These are phyloP conservation scores for Mycocentrospora acerina DNA, from an alignment of 2,329 filamentous ascomycete genomes.

Conservation along the genomic window DNA sequence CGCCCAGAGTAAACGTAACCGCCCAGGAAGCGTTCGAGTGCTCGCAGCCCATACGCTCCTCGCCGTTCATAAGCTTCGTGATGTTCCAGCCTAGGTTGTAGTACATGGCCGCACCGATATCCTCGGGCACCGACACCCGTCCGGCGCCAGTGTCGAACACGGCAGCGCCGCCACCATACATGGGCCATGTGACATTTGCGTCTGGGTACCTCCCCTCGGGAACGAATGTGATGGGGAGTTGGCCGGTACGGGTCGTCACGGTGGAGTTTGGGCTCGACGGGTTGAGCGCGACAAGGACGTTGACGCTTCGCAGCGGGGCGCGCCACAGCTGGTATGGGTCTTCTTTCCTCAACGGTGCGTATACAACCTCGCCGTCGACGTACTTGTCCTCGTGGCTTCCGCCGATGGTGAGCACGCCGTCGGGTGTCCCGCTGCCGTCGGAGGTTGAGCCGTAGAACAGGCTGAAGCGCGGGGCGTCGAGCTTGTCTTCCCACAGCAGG, in stretches of 20 bases:
- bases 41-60: constrained; percentile 16
- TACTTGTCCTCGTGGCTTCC: constrained; percentile 55
- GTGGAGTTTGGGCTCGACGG: constrained; percentile 7
- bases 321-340: constrained; percentile 18
- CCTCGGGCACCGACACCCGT: constrained; percentile 11
- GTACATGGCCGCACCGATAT: constrained; percentile 14
- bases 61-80: constrained; percentile 9
- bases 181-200: constrained; percentile 9
- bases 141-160: constrained; percentile 24
- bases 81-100: constrained; percentile 21
- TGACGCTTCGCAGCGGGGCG: constrained; percentile 14
- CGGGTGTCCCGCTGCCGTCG: constrained; percentile 4
- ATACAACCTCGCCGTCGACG: constrained; percentile 62
- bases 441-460: constrained; percentile 19
- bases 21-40: constrained; percentile 22
- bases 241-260: constrained; percentile 5
- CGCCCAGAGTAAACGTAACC: constrained; percentile 14
- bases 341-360: constrained; percentile 11
- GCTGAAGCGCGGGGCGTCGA: constrained; percentile 15
- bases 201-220: constrained; percentile 3
- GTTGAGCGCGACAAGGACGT: constrained; percentile 10
- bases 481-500: constrained; percentile 13
- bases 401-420: constrained; percentile 19
- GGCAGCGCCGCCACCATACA: constrained; percentile 2
- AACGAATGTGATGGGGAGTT: constrained; percentile 4